Conservation (phyloP, 148 eudicot species). For the Tetragonia tetragonoides region DNA sequence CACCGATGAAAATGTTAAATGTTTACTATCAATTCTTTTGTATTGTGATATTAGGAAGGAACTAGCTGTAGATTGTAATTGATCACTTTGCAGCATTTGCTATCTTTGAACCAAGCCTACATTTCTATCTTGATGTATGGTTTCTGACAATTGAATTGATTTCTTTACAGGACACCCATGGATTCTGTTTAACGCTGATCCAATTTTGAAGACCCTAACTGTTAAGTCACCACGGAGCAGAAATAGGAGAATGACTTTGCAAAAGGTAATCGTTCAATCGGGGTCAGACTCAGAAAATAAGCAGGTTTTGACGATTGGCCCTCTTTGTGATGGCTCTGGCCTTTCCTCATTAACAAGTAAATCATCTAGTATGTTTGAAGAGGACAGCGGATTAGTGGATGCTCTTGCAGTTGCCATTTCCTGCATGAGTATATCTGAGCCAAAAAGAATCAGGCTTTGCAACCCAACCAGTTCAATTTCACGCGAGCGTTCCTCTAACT, state of each 20-base stretch:
- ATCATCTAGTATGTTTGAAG: constrained; percentile 27
- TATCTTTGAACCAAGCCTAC: background rate
- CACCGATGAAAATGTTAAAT: too few species aligned
- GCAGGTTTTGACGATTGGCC: constrained; percentile 9
- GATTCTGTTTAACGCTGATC: constrained; percentile 41
- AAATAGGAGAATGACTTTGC: constrained; percentile 29
- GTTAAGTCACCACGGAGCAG: constrained; percentile 30
- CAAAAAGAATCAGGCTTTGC: constrained; percentile 62
- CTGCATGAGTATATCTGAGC: constrained; percentile 60
- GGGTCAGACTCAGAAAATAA: constrained; percentile 37
- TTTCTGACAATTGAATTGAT: background rate
- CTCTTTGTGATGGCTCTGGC: constrained; percentile 29
- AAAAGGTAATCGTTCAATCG: constrained; percentile 21
- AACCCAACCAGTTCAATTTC: constrained; percentile 42
- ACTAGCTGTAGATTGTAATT: background rate
- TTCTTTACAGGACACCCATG: constrained; percentile 48
- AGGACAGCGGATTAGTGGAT: constrained; percentile 56
- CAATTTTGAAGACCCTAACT: constrained; percentile 32
- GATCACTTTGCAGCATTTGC: background rate
- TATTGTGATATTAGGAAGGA: background rate
- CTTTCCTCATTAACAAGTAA: constrained; percentile 21
- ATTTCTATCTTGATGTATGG: background rate
- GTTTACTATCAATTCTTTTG: too few species aligned
- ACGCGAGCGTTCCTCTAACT: constrained; percentile 57
- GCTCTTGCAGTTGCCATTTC: constrained; percentile 63